Evolutionary conservation across 2,329 filamentous ascomycete species (phyloP).

Genomic region (Pyrenophora teres): DNA sequence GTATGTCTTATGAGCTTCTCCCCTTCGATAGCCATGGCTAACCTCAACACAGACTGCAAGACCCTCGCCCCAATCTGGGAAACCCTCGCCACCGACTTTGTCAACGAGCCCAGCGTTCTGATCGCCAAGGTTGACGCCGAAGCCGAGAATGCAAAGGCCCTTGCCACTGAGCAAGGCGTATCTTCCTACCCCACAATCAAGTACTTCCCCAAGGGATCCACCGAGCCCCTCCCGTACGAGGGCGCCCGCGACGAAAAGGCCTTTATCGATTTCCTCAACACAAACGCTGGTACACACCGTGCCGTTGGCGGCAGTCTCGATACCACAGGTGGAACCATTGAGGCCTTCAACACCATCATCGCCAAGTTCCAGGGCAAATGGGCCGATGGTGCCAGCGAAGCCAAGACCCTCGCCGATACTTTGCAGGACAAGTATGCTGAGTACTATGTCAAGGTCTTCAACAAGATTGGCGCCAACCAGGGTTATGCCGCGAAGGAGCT

Average conservation of each 20-base stretch:
- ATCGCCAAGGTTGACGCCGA: slow-evolving; percentile 97
- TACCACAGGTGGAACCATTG: slow-evolving; percentile 78
- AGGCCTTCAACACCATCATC: slow-evolving; percentile 75
- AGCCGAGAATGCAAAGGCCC: slow-evolving; percentile 79
- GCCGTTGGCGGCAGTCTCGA: slow-evolving; percentile 79
- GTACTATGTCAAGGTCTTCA: slow-evolving; percentile 91
- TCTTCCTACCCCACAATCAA: slow-evolving; percentile 95
- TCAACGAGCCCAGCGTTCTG: slow-evolving; percentile 74
- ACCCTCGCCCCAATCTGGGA: slow-evolving; percentile 89
- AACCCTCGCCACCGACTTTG: slow-evolving; percentile 79
- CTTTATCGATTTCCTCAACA: slow-evolving; percentile 82
- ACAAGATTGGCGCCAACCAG: slow-evolving; percentile 79
- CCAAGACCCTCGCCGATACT: slow-evolving; percentile 70
- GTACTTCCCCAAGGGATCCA: slow-evolving; percentile 88
- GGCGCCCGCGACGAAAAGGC: slow-evolving; percentile 77
- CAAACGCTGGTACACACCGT: slow-evolving; percentile 86
- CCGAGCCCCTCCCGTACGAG: slow-evolving; percentile 70
- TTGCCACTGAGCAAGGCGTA: slow-evolving; percentile 76
- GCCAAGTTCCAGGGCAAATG: slow-evolving; percentile 70
- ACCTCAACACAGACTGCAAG: slow-evolving; percentile 80
- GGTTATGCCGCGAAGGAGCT: slow-evolving; percentile 86
- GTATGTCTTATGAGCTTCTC: slow-evolving; percentile 62
- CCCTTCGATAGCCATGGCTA: slow-evolving; percentile 4
- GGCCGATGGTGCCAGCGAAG: slow-evolving; percentile 66
- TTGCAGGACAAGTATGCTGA: slow-evolving; percentile 82